A percentile compares a stretch with the other conserved stretches of the same genome.
Evolutionary conservation across 2,329 filamentous ascomycete genomes (phyloP).

Genomic region (Scedosporium dehoogii): DNA sequence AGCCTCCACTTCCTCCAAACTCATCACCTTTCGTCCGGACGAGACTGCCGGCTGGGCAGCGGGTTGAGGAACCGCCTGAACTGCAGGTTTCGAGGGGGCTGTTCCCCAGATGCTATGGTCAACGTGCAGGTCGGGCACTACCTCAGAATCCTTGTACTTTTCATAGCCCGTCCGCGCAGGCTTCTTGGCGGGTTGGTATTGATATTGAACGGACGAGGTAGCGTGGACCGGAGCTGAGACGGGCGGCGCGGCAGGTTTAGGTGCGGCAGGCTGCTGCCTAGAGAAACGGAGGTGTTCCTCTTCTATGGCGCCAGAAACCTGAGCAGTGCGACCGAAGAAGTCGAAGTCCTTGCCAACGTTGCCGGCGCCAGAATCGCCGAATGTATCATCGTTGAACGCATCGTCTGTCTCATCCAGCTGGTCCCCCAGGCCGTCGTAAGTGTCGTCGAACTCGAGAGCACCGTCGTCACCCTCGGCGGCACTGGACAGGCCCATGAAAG

Average conservation of each 20-base stretch:
- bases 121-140: constrained; percentile 81
- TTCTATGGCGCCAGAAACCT: constrained; percentile 74
- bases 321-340: constrained; percentile 87
- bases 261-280: constrained; percentile 54
- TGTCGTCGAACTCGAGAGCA: constrained; percentile 79
- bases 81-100: constrained; percentile 39
- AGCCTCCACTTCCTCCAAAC: constrained; percentile 91
- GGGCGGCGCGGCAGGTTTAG: constrained; percentile 20
- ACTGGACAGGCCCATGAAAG: constrained; percentile 73
- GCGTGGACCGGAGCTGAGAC: constrained; percentile 25
- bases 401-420: constrained; percentile 87
- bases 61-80: constrained; percentile 20
- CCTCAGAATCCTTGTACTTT: constrained; percentile 75
- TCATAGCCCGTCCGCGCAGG: constrained; percentile 79
- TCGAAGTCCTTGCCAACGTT: constrained; percentile 88
- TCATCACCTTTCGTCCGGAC: constrained; percentile 71
- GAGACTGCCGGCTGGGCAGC: constrained; percentile 19
- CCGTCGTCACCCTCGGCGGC: constrained; percentile 50
- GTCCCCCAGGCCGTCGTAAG: constrained; percentile 89
- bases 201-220: constrained; percentile 11
- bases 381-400: constrained; percentile 95
- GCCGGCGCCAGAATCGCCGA: constrained; percentile 41
- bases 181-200: constrained; percentile 28
- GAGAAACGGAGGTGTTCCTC: constrained; percentile 83
- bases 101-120: constrained; percentile 91